Evolutionary conservation across 345 rosid genomes (phyloP).

Genomic region (Aquilaria yunnanensis): DNA sequence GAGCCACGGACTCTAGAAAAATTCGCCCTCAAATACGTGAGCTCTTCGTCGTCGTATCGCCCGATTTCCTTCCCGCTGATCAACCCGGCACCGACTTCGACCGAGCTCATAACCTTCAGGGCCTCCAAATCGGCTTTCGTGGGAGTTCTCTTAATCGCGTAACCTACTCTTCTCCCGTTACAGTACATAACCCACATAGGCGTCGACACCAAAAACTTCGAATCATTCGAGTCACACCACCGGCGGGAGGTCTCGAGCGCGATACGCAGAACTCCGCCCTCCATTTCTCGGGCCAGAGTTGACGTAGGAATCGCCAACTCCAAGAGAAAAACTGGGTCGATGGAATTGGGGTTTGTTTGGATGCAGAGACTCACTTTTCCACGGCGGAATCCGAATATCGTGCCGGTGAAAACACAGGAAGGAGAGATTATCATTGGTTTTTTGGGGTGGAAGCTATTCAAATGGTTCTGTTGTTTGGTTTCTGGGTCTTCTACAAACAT

Average conservation of each 20-base stretch:
- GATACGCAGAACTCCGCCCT: conserved; percentile 50
- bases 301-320: conserved; percentile 51
- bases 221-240: background rate
- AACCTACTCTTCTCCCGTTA: conserved; percentile 66
- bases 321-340: conserved; percentile 39
- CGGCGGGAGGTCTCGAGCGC: conserved; percentile 35
- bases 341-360: conserved; percentile 41
- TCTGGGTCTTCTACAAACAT: conserved; percentile 20
- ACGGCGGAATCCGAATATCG: conserved; percentile 51
- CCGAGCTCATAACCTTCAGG: conserved; percentile 37
- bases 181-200: conserved; percentile 58
- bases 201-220: conserved; percentile 26
- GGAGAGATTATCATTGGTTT: conserved; percentile 22
- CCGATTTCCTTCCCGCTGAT: conserved; percentile 39
- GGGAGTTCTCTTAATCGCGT: conserved; percentile 45
- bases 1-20: conserved; percentile 47
- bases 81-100: conserved; percentile 54
- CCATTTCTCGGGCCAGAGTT: conserved; percentile 61
- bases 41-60: conserved; percentile 31
- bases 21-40: conserved; percentile 61
- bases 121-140: conserved; percentile 41
- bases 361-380: conserved; percentile 59
- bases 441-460: conserved; percentile 10
- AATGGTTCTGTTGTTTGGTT: conserved; percentile 18
- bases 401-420: conserved; percentile 40